phyloP scores from a whole-genome alignment of 1,284 basidiomycete genomes.

The Anthracocystis panici-leucophaei region DNA sequence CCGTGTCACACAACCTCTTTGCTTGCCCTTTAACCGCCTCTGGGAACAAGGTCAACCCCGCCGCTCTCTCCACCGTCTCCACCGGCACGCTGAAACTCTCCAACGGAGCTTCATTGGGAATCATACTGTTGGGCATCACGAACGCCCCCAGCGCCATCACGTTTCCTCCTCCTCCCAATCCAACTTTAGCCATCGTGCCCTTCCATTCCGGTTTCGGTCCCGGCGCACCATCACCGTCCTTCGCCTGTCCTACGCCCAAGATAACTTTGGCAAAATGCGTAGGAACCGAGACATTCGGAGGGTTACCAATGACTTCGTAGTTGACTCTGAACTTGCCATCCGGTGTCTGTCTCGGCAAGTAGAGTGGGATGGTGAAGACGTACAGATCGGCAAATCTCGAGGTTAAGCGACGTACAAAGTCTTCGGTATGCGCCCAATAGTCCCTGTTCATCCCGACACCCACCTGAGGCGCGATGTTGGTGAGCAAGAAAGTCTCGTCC shows the following conservation, averaged over 20 bases:
- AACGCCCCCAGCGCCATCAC: conserved; percentile 60
- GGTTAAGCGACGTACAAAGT: conserved; percentile 92
- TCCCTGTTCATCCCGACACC: conserved; percentile 97
- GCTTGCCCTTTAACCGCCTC: conserved; percentile 82
- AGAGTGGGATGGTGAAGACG: conserved; percentile 97
- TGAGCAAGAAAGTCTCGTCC: conserved; percentile 94
- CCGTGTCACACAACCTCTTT: conserved; percentile 81
- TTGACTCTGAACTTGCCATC: conserved; percentile 96
- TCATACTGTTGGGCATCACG: conserved; percentile 68
- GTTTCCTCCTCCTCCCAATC: conserved; percentile 13
- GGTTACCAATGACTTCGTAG: conserved; percentile 86
- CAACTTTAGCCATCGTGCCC: conserved; percentile 20
- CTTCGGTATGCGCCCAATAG: conserved; percentile 79
- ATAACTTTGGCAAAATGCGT: conserved; percentile 99
- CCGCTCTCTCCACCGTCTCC: conserved; percentile 89
- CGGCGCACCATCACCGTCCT: conserved; percentile 9
- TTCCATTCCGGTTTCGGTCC: conserved; percentile 37
- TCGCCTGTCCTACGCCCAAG: conserved; percentile 72
- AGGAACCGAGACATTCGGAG: conserved; percentile 89
- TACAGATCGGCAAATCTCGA: conserved; percentile 90
- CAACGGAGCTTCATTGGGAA: conserved; percentile 64
- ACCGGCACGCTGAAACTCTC: conserved; percentile 72
- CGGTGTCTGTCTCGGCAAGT: conserved; percentile 83
- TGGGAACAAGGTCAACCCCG: conserved; percentile 89
- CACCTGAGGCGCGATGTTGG: conserved; percentile 98